phyloP scores from a whole-genome alignment of 1,284 basidiomycete genomes.

The Apiotrichum siamense region DNA sequence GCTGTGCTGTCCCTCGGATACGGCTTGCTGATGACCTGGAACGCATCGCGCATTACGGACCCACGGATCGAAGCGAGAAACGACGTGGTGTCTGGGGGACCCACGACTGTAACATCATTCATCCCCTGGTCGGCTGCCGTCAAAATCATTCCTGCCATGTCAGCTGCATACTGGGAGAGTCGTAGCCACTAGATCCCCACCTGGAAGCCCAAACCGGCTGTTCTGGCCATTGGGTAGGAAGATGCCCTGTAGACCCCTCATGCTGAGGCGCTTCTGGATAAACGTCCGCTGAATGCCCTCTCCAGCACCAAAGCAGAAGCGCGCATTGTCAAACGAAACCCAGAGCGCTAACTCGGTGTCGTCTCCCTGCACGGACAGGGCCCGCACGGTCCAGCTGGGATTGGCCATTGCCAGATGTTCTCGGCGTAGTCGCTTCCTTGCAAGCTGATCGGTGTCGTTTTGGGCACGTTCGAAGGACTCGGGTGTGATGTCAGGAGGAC shows the following conservation, averaged over 20 bases:
- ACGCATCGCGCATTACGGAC: slow-evolving; percentile 22
- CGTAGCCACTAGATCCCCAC: slow-evolving; percentile 53
- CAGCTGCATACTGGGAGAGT: neutral
- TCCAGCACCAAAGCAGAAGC: slow-evolving; percentile 79
- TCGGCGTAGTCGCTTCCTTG: neutral
- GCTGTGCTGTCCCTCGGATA: slow-evolving; percentile 11
- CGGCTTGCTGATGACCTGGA: slow-evolving; percentile 10
- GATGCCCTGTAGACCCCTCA: slow-evolving; percentile 61
- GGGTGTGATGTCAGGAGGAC: too few relatives aligned
- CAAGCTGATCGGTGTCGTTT: too few relatives aligned
- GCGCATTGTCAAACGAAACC: slow-evolving; percentile 66
- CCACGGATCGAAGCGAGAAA: slow-evolving; percentile 58
- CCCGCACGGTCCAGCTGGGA: slow-evolving; percentile 41
- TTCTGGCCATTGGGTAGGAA: slow-evolving; percentile 66
- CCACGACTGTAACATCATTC: slow-evolving; percentile 57
- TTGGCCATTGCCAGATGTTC: slow-evolving; percentile 3
- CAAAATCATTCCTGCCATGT: slow-evolving; percentile 69
- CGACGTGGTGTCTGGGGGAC: slow-evolving; percentile 66
- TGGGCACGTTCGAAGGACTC: too few relatives aligned
- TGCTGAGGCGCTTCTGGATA: slow-evolving; percentile 59
- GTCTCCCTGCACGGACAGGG: slow-evolving; percentile 52
- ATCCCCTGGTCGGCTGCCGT: slow-evolving; percentile 67
- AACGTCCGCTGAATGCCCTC: slow-evolving; percentile 72
- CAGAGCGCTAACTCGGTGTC: slow-evolving; percentile 73
- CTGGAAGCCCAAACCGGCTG: slow-evolving; percentile 59